These are phyloP conservation scores for Phytophthora ramorum DNA, from an alignment of 352 stramenopile genomes.

Conservation along the genomic window DNA sequence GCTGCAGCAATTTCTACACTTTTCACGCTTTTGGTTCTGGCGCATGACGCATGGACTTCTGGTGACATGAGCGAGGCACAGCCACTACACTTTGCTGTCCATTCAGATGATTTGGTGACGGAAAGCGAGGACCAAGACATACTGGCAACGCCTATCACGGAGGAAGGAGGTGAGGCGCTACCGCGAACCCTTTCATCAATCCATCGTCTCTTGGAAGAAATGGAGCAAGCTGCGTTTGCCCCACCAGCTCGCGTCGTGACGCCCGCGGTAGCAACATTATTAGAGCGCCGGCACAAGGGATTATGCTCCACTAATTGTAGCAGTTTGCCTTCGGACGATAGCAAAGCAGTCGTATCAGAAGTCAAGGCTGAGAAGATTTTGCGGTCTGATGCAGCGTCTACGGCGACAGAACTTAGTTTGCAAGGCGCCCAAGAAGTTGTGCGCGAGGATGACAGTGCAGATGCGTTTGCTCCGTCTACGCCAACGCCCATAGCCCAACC, in stretches of 20 bases:
- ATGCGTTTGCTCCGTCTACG: not conserved
- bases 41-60: slow-evolving; percentile 22
- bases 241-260: slow-evolving; percentile 25
- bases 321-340: not conserved
- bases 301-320: slow-evolving; percentile 4
- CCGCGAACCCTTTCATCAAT: slow-evolving; percentile 10
- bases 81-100: not conserved
- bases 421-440: slow-evolving; percentile 1
- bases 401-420: not conserved
- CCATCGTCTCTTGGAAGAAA: slow-evolving; percentile 14
- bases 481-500: not conserved
- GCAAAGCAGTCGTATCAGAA: slow-evolving; percentile 1
- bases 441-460: not conserved
- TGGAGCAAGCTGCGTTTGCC: slow-evolving; percentile 30
- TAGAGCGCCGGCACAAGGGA: slow-evolving; percentile 34
- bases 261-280: slow-evolving; percentile 24
- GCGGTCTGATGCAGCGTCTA: slow-evolving; percentile 1
- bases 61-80: not conserved
- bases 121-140: not conserved
- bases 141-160: not conserved
- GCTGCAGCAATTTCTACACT: slow-evolving; percentile 17
- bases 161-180: not conserved
- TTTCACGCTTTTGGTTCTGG: slow-evolving; percentile 9
- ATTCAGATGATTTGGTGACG: slow-evolving; percentile 5
- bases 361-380: not conserved